Base-by-base conservation (phyloP, 2,329 filamentous ascomycete genomes). In the Pseudogymnoascus sp. region DNA sequence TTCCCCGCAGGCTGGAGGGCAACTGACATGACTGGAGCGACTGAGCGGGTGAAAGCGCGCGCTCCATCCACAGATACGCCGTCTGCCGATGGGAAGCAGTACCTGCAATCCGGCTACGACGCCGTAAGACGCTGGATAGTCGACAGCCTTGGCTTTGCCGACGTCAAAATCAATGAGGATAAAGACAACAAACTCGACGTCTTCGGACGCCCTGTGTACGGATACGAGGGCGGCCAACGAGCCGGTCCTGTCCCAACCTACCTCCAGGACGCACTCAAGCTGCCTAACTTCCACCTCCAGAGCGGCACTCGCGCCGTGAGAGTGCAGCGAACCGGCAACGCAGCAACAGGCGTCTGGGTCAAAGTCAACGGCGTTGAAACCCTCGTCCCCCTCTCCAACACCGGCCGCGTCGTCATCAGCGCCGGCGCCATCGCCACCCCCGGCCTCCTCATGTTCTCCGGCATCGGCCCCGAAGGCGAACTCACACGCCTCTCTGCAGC, bases 1-100 rank as follows among this genome's bases (percentile, higher is more conserved):
- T 77, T 77, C 59, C 78, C 78, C 0, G 63, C 69, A 0, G 78
- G 77, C 12, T 83, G 80, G 80, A 81, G 80, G 67, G 78, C 74
- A 47, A 68, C 67, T 1, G 79, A 82, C 62, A 76, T 83, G 64
- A 65, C 74, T 43, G 67, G 66, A n/a, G 78, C 80, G 0, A 80
- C 77, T 4, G 63, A 70, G 4, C 76, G 75, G 47, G 74, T 82
- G 2, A 73, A 78, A 32, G 65, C 67, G 2, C 76, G 71, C 60
- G 77, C 81, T 58, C 73, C 77, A 1, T 75, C 73, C 0, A 74
- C 77, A 0, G 74, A 76, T 7, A 67, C 69, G 1, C 78, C 79
- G 38, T 81, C 79, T 0, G 62, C 64, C 6, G 76, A 81, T 63
- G 73, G 72, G 9, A 71, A 75, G 41, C 73, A 74, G 57, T 81